Base-by-base conservation (phyloP, 2,329 filamentous ascomycete species). In the Volutella citrinella region DNA sequence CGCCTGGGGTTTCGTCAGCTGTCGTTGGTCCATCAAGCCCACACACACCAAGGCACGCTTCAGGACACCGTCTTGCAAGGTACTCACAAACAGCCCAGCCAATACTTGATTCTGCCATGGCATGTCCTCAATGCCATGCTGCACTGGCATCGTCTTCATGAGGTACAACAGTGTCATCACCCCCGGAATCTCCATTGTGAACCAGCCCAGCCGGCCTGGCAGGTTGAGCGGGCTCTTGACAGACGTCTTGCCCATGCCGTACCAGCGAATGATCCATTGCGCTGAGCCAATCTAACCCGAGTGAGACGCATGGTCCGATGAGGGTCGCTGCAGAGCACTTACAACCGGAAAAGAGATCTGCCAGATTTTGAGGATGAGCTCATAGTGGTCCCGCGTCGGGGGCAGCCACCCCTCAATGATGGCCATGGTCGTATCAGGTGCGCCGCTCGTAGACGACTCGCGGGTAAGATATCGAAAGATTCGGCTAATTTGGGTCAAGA, bases 181-280 rank as follows among this genome's bases (percentile, higher is more conserved):
- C 12, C 87, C 88, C 1, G 86, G 81, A 11, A 76, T 68, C 62
- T 98, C 93, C 88, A 96, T 96, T 4, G 81, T 76, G 36, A 85
- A 74, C 93, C 93, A 98, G 38, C 80, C 89, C 44, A 87, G 68
- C 51, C 86, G 87, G 42, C 93, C 93, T 3, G 90, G 87, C n/a
- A 97, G 63, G 64, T 98, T 98, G 57, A 93, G 69, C 10, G 66
- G 66, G 51, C 84, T 89, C 4, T 72, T 56, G 13, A 80, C 74
- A 5, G 88, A 95, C 4, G 90, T 95, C 65, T 97, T 97, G 60
- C 93, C 93, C 69, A 91, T 88, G 31, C 87, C 87, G 60, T 96
- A 93, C 75, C 79, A 95, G 35, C 78, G 74, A n/a, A 74, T 66
- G 36, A 82, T 39, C 82, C 84, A 94, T 78, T 95, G 89, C 15